A percentile compares a stretch with the other conserved stretches of the same genome.
Evolutionary conservation across 305 asterid genomes (phyloP).

Genomic region (Stenogyne calaminthoides): DNA sequence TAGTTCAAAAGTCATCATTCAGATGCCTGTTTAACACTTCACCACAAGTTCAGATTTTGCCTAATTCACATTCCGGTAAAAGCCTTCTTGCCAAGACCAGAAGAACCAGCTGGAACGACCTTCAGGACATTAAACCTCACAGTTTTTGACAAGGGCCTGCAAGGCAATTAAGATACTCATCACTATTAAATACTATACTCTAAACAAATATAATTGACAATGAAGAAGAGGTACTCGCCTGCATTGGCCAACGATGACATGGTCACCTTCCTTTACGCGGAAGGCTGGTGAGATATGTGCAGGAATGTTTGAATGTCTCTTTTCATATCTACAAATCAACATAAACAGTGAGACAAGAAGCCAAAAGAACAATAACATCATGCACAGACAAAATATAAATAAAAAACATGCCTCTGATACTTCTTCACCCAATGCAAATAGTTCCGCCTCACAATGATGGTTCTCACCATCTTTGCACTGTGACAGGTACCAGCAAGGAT

Average conservation of each 20-base stretch:
- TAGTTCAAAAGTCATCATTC: not conserved
- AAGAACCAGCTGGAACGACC: conserved; percentile 84
- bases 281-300: conserved; percentile 87
- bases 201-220: not conserved
- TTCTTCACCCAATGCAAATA: conserved; percentile 77
- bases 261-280: conserved; percentile 82
- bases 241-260: conserved; percentile 81
- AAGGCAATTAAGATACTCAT: not conserved
- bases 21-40: conserved; percentile 16
- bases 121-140: conserved; percentile 82
- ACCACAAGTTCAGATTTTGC: not conserved
- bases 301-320: conserved; percentile 77
- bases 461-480: conserved; percentile 80
- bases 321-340: conserved; percentile 51
- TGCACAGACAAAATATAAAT: not conserved
- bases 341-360: not conserved
- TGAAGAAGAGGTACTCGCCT: conserved; percentile 36
- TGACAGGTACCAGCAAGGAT: conserved; percentile 80
- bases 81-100: conserved; percentile 79
- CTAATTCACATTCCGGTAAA: conserved; percentile 60
- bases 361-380: not conserved
- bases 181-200: not conserved
- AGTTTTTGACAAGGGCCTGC: conserved; percentile 81
- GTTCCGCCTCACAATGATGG: conserved; percentile 68
- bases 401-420: conserved; percentile 52